A percentile compares a stretch with the other conserved stretches of the same genome.
phyloP scores from a whole-genome alignment of 768 basidiomycete species.

The Kwoniella sp. region DNA sequence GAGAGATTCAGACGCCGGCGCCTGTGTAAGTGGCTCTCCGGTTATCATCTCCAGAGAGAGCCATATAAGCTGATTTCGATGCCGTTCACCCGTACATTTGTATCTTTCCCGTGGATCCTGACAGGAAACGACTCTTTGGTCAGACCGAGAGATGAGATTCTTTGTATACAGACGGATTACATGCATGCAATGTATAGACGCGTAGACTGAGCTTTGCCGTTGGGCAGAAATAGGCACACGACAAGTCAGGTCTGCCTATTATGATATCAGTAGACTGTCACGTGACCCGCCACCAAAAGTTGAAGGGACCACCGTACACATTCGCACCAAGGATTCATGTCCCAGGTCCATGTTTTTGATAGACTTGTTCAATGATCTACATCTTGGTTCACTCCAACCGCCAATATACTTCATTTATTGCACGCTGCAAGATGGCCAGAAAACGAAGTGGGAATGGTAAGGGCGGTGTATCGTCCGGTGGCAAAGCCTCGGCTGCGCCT shows the following conservation, averaged over 20 bases:
- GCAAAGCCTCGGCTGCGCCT: conserved; percentile 20
- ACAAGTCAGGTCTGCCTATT: no score
- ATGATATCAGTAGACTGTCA: no score
- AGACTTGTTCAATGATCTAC: neutral
- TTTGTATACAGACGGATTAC: neutral
- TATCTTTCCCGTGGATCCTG: neutral
- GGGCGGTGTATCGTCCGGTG: conserved; percentile 12
- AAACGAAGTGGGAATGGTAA: conserved; percentile 15
- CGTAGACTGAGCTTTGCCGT: no score
- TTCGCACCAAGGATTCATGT: neutral
- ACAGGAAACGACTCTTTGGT: conserved; percentile 21
- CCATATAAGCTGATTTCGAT: neutral
- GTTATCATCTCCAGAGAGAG: neutral
- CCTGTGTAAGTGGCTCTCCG: conserved; percentile 37
- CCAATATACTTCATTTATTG: no score
- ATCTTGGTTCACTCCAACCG: neutral
- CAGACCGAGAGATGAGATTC: conserved; percentile 12
- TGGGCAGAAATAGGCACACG: no score
- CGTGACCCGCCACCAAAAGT: conserved; percentile 27
- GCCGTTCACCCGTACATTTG: neutral
- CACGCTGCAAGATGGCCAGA: conserved; percentile 18
- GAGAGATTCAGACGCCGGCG: conserved; percentile 40
- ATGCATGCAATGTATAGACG: conserved; percentile 16
- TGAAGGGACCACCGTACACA: conserved; percentile 4
- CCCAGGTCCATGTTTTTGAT: neutral